phyloP scores from a whole-genome alignment of 1,284 basidiomycete species.

The Ceratobasidium sp. region DNA sequence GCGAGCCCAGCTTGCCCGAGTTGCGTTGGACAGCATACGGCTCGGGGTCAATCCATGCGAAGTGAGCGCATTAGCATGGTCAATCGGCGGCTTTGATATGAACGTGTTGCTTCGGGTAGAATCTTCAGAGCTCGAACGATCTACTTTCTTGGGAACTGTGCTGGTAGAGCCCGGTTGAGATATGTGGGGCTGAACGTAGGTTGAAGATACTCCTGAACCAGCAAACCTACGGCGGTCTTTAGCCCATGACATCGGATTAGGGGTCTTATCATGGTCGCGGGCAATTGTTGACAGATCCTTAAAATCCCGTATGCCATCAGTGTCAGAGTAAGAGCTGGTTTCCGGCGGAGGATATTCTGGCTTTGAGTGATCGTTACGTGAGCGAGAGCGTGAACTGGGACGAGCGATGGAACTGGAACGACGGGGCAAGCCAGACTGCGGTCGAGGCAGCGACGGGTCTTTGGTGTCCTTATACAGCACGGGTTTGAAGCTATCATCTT shows the following conservation, averaged over 20 bases:
- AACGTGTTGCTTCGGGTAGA: not conserved
- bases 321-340: constrained; percentile 19
- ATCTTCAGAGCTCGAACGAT: not conserved
- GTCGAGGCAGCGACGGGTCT: not conserved
- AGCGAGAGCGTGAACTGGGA: constrained; percentile 2
- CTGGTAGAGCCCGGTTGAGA: not conserved
- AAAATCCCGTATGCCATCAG: constrained; percentile 4
- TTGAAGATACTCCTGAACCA: not conserved
- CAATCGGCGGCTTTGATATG: no score
- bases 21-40: not conserved
- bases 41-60: no score
- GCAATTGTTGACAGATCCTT: not conserved
- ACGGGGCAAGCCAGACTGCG: constrained; percentile 19
- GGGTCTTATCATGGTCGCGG: constrained; percentile 1
- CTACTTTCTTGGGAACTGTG: not conserved
- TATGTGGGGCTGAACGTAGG: not conserved
- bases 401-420: constrained; percentile 9
- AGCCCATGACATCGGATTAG: constrained; percentile 6
- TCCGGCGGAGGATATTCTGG: constrained; percentile 2
- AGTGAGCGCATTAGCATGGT: no score
- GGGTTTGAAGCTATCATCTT: not conserved
- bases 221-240: constrained; percentile 33
- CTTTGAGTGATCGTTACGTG: not conserved
- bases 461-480: not conserved
- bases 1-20: not conserved